phyloP scores from a whole-genome alignment of 768 basidiomycete genomes.

The Hericium coralloides region DNA sequence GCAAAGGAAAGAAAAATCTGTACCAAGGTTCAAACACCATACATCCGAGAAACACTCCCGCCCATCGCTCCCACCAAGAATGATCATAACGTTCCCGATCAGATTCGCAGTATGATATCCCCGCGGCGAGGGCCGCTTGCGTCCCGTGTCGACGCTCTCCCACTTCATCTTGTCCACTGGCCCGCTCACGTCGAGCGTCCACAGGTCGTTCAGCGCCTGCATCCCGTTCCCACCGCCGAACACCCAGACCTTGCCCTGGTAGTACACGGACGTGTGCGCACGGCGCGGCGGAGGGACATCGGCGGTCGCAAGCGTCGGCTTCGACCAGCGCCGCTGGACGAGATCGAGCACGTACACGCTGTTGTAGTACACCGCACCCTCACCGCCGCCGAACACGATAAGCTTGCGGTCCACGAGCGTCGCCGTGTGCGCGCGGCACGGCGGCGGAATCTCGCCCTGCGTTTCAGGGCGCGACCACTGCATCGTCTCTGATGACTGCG shows the following conservation, averaged over 20 bases:
- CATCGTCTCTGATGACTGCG: conserved; percentile 57
- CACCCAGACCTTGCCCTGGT: conserved; percentile 65
- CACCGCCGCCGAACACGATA: conserved; percentile 81
- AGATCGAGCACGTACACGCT: conserved; percentile 80
- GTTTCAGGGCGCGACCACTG: conserved; percentile 79
- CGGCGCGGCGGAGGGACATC: conserved; percentile 46
- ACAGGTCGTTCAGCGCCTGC: conserved; percentile 84
- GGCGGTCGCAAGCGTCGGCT: conserved; percentile 27
- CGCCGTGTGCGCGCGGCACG: conserved; percentile 81
- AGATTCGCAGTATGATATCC: conserved; percentile 92
- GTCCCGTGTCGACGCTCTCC: conserved; percentile 46
- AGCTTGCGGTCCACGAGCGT: conserved; percentile 76
- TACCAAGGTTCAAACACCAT: conserved; percentile 81
- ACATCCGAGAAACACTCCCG: conserved; percentile 83
- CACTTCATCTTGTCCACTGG: conserved; percentile 39
- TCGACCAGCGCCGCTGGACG: conserved; percentile 53
- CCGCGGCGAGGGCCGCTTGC: conserved; percentile 46
- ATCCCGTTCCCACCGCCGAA: conserved; percentile 94
- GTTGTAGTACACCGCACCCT: conserved; percentile 77
- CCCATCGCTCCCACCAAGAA: conserved; percentile 89
- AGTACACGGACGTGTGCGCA: conserved; percentile 79
- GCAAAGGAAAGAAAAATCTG: conserved; percentile 17
- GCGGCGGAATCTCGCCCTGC: conserved; percentile 70
- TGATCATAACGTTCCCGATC: conserved; percentile 75
- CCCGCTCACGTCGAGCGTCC: conserved; percentile 66